Conservation (phyloP, 1,139 yeast species). For the Diutina neorugosa region DNA sequence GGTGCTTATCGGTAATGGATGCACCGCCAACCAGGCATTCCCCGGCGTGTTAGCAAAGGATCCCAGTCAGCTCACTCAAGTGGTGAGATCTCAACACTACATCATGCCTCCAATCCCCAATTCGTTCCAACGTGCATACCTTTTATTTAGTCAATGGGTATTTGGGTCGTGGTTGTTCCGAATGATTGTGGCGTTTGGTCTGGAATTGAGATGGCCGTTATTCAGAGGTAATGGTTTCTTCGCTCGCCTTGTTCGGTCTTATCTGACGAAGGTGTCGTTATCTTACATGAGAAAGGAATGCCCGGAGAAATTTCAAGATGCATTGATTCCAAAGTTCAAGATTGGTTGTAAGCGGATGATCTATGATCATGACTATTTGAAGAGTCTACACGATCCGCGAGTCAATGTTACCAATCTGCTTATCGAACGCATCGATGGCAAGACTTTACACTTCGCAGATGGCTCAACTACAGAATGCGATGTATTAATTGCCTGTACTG, state of each 20-base stretch:
- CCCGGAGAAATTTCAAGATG: slow-evolving; percentile 22
- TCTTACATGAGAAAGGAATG: slow-evolving; percentile 19
- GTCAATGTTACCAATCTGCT: slow-evolving; percentile 16
- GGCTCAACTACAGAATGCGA: slow-evolving; percentile 24
- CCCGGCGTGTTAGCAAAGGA: slow-evolving; percentile 18
- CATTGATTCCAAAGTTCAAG: slow-evolving; percentile 25
- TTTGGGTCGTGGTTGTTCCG: slow-evolving; percentile 19
- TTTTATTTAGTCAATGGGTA: slow-evolving; percentile 13
- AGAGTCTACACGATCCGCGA: slow-evolving; percentile 21
- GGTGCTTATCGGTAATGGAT: slow-evolving; percentile 16
- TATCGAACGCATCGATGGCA: slow-evolving; percentile 17
- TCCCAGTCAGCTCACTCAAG: slow-evolving; percentile 21
- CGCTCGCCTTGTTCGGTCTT: slow-evolving; percentile 16
- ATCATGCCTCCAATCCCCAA: slow-evolving; percentile 30
- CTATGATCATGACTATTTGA: slow-evolving; percentile 26
- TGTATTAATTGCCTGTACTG: slow-evolving; percentile 34
- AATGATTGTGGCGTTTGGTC: slow-evolving; percentile 17
- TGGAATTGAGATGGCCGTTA: slow-evolving; percentile 26
- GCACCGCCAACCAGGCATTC: slow-evolving; percentile 15
- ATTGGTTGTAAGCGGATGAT: slow-evolving; percentile 34
- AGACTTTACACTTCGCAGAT: slow-evolving; percentile 19
- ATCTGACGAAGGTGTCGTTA: slow-evolving; percentile 12
- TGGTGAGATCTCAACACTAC: slow-evolving; percentile 28
- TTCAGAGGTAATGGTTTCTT: slow-evolving; percentile 20
- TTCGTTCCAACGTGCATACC: slow-evolving; percentile 14